Conservation (phyloP, 352 stramenopile species). For the Globisporangium spiculum region DNA sequence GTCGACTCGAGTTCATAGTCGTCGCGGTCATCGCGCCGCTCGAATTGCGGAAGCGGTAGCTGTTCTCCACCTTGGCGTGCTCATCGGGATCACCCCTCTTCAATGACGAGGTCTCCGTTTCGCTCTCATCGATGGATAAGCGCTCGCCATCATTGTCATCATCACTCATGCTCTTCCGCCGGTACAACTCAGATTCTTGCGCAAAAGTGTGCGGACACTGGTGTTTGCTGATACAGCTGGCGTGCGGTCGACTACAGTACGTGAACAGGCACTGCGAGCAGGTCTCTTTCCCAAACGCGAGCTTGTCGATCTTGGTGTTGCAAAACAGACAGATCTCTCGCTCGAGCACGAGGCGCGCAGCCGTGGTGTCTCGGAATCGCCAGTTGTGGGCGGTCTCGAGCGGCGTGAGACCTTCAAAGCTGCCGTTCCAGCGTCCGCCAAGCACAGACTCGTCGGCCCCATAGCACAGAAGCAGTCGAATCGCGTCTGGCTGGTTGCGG, state of each 20-base stretch:
- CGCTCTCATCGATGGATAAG: neutral
- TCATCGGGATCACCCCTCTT: neutral
- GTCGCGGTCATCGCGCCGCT: constrained; percentile 13
- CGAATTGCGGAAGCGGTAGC: constrained; percentile 15
- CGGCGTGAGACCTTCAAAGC: constrained; percentile 38
- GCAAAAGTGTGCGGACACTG: constrained; percentile 46
- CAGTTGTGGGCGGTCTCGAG: constrained; percentile 59
- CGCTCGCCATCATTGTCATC: neutral
- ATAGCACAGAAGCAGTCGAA: constrained; percentile 58
- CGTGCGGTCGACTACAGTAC: constrained; percentile 46
- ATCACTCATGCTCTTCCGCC: neutral
- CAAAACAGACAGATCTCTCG: constrained; percentile 78
- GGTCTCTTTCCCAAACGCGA: constrained; percentile 47
- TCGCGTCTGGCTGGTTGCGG: constrained; percentile 72
- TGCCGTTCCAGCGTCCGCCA: constrained; percentile 39
- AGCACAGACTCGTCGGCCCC: constrained; percentile 33
- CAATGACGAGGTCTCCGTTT: neutral
- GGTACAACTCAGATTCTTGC: neutral
- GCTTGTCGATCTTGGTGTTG: constrained; percentile 67
- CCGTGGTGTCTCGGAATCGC: constrained; percentile 65
- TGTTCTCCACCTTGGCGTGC: constrained; percentile 7
- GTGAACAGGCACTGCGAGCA: constrained; percentile 54
- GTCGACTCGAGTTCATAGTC: constrained; percentile 9
- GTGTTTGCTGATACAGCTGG: constrained; percentile 61
- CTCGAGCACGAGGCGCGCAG: constrained; percentile 60